Evolutionary conservation across 2,329 filamentous ascomycete species (phyloP).

Genomic region (Amauroascus verrucosus): DNA sequence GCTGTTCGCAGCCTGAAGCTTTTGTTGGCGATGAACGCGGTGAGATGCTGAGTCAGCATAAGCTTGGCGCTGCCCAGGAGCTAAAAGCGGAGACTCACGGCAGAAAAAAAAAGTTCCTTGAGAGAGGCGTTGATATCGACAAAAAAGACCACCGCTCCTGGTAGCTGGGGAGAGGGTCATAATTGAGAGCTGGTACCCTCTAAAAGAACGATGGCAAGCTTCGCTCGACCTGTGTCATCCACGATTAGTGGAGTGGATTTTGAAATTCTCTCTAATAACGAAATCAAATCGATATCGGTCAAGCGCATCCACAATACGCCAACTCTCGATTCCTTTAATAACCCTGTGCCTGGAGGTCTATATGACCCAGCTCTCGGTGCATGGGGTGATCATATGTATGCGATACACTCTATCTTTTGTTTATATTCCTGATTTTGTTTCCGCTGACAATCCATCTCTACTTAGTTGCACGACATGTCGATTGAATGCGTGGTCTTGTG

Average conservation of each 20-base stretch:
- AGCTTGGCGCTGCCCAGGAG: background rate
- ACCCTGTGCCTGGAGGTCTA: conserved; percentile 79
- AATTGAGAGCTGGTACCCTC: background rate
- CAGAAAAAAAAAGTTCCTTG: conserved; percentile 10
- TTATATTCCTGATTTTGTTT: conserved; percentile 2
- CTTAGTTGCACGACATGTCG: conserved; percentile 84
- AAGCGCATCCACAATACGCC: conserved; percentile 86
- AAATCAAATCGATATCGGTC: conserved; percentile 83
- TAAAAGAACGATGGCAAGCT: conserved; percentile 33
- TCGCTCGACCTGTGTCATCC: conserved; percentile 68
- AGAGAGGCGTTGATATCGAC: background rate
- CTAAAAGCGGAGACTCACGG: conserved; percentile 2
- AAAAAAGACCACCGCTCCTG: background rate
- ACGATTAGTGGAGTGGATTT: conserved; percentile 83
- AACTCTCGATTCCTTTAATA: conserved; percentile 86
- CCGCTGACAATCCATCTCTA: conserved; percentile 14
- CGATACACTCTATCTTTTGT: conserved; percentile 13
- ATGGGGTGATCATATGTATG: conserved; percentile 74
- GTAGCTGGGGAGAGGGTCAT: background rate
- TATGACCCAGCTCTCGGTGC: conserved; percentile 88
- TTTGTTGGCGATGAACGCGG: background rate
- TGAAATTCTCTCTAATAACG: conserved; percentile 66
- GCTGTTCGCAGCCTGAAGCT: background rate
- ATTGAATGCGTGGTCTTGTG: conserved; percentile 67
- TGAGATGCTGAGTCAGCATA: conserved; percentile 3